These are phyloP conservation scores for Penicillium psychrofluorescens DNA, from an alignment of 495 filamentous ascomycete genomes.

Conservation along the genomic window DNA sequence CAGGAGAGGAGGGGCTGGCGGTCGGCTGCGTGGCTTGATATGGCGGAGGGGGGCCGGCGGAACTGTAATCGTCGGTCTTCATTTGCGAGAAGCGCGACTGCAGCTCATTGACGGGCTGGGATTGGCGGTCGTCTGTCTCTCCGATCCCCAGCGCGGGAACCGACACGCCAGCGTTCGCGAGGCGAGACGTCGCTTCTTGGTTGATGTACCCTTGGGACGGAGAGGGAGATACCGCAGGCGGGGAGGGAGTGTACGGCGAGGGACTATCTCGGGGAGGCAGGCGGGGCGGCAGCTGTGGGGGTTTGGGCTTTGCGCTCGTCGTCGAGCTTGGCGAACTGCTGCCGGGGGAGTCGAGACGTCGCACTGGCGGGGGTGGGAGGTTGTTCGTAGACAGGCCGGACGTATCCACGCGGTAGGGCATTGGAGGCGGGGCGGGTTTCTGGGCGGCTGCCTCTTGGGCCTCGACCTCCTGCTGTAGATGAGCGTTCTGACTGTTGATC, in stretches of 20 bases:
- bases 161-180: constrained; percentile 71
- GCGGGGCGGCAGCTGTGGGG: constrained; percentile 56
- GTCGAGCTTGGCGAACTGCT: constrained; percentile 23
- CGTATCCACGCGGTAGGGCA: constrained; percentile 62
- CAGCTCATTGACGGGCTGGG: constrained; percentile 51
- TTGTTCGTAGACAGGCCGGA: constrained; percentile 62
- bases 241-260: constrained; percentile 33
- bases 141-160: constrained; percentile 79
- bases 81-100: constrained; percentile 61
- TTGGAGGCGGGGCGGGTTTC: constrained; percentile 46
- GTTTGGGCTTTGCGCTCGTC: constrained; percentile 35
- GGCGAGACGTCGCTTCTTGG: constrained; percentile 56
- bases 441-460: constrained; percentile 30
- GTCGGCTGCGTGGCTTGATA: constrained; percentile 50
- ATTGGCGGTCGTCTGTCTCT: constrained; percentile 5
- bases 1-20: no score
- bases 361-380: constrained; percentile 64
- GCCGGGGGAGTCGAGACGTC: constrained; percentile 41
- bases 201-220: constrained; percentile 48
- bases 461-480: constrained; percentile 28
- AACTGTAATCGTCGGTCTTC: constrained; percentile 20
- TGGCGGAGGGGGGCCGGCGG: constrained; percentile 23
- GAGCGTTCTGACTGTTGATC: constrained; percentile 18
- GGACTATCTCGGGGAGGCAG: constrained; percentile 63
- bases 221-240: constrained; percentile 43